Evolutionary conservation across 805 yeast genomes (phyloP).

Genomic region (Suhomyces faveliae): DNA sequence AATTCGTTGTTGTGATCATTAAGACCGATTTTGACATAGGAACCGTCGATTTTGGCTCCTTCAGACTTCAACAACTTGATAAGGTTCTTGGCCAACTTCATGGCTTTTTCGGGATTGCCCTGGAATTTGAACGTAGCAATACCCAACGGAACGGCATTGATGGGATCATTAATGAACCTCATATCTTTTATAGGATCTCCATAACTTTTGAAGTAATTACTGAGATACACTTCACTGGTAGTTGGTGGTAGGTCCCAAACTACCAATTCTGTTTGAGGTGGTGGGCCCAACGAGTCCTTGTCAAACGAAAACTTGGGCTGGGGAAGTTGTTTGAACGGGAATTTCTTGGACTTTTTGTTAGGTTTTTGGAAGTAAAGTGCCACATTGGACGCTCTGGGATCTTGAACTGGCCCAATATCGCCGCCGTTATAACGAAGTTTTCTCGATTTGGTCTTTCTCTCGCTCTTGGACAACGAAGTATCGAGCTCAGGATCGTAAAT

Average conservation of each 20-base stretch:
- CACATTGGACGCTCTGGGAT: conserved; percentile 41
- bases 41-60: conserved; percentile 50
- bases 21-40: conserved; percentile 50
- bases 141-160: conserved; percentile 77
- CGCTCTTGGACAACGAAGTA: conserved; percentile 29
- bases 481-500: conserved; percentile 50
- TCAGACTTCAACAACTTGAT: conserved; percentile 24
- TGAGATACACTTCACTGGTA: conserved; percentile 44
- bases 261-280: conserved; percentile 68
- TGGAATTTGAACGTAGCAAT: conserved; percentile 62
- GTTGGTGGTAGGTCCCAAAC: conserved; percentile 63
- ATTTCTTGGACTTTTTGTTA: conserved; percentile 38
- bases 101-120: conserved; percentile 50
- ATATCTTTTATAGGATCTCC: conserved; percentile 62
- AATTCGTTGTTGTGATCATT: conserved; percentile 45
- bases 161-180: conserved; percentile 63
- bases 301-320: conserved; percentile 54
- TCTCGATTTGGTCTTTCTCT: conserved; percentile 30
- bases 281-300: conserved; percentile 69
- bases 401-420: conserved; percentile 23
- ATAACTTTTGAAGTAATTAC: conserved; percentile 55
- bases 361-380: conserved; percentile 35
- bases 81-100: conserved; percentile 33
- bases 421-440: conserved; percentile 43
- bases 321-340: conserved; percentile 44